These are phyloP conservation scores for Holtermanniella nyarrowii DNA, from an alignment of 768 basidiomycete species.

Conservation along the genomic window DNA sequence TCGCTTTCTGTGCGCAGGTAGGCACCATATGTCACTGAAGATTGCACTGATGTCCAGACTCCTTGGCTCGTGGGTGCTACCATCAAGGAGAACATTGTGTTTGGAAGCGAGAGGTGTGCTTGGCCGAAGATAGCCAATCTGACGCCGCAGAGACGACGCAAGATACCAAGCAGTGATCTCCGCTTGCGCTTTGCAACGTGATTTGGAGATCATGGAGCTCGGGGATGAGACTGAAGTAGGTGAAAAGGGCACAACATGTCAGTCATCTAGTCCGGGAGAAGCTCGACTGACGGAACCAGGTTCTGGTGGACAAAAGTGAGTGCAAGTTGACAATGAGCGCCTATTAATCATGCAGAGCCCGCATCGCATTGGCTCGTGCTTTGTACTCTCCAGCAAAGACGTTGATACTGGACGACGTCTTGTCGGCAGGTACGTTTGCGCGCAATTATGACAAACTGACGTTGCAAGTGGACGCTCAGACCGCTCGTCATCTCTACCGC, in stretches of 20 bases:
- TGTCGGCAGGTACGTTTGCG: conserved; percentile 17
- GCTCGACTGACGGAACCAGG: no score
- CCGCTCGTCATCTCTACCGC: conserved; percentile 34
- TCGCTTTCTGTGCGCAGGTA: conserved; percentile 29
- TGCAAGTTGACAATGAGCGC: not conserved
- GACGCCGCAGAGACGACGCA: conserved; percentile 19
- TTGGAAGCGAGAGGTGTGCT: conserved; percentile 15
- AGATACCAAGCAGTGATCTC: conserved; percentile 31
- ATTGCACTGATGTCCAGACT: conserved; percentile 17
- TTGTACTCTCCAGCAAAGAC: conserved; percentile 35
- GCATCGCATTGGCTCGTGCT: conserved; percentile 37
- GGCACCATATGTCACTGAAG: no score
- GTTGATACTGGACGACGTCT: conserved; percentile 35
- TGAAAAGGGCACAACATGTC: conserved; percentile 39
- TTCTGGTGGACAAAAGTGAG: not conserved
- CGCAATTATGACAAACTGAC: not conserved
- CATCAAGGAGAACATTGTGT: conserved; percentile 37
- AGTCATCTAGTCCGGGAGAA: not conserved
- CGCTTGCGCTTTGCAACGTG: conserved; percentile 34
- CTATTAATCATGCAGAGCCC: conserved; percentile 29
- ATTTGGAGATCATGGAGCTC: conserved; percentile 46
- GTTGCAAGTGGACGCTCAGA: conserved; percentile 32
- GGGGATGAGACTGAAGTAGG: conserved; percentile 38
- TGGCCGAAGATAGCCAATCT: not conserved
- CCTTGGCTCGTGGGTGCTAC: conserved; percentile 37